These are phyloP conservation scores for Aspergillus nomiae DNA, from an alignment of 2,329 filamentous ascomycete genomes.

Conservation along the genomic window DNA sequence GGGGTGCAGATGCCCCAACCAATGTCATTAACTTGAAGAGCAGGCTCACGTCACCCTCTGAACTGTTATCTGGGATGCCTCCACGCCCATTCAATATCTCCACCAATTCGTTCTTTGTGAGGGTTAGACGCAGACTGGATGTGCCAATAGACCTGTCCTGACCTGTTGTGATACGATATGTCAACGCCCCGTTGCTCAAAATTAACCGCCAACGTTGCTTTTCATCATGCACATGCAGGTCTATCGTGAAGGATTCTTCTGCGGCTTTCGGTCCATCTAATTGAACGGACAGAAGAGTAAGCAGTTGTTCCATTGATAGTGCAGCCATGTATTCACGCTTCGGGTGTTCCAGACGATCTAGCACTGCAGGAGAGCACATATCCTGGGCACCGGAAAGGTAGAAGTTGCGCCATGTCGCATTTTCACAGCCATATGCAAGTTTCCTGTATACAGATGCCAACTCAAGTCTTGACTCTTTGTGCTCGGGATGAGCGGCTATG, in stretches of 20 bases:
- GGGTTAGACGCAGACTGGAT: neutral
- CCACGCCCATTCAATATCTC: neutral
- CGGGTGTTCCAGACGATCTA: neutral
- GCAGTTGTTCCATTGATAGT: conserved; percentile 21
- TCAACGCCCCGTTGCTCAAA: conserved; percentile 25
- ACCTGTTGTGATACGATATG: neutral
- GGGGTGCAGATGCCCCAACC: neutral
- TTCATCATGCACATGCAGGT: conserved; percentile 17
- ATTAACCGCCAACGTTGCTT: conserved; percentile 21
- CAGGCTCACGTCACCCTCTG: neutral
- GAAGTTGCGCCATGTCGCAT: conserved; percentile 47
- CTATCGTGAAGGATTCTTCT: conserved; percentile 14
- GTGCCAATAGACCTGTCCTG: neutral
- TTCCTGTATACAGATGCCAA: conserved; percentile 36
- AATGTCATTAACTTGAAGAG: neutral
- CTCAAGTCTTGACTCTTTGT: conserved; percentile 14
- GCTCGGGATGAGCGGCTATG: conserved; percentile 28
- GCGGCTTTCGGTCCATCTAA: conserved; percentile 19
- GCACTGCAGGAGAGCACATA: conserved; percentile 14
- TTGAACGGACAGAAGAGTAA: conserved; percentile 20
- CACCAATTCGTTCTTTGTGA: neutral
- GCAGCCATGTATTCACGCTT: conserved; percentile 11
- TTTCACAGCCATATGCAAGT: conserved; percentile 43
- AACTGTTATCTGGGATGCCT: neutral
- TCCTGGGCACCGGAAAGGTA: conserved; percentile 38